Evolutionary conservation across 139 green algal species (phyloP).

Genomic region (Micromonas commoda): DNA sequence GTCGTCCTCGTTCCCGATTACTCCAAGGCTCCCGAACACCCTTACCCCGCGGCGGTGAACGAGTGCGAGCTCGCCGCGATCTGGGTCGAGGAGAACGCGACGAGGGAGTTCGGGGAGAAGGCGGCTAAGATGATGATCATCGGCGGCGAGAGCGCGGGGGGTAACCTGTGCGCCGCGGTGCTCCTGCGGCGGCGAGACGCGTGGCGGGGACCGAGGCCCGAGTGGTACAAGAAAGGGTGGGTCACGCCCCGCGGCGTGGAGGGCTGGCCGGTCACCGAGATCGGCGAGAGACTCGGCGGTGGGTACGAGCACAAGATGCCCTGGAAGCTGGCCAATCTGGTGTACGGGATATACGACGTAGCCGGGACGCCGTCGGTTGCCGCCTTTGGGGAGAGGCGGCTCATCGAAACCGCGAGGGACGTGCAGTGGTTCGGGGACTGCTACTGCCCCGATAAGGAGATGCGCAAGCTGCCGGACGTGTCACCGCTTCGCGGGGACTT

Average conservation of each 20-base stretch:
- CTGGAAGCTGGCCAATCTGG: not conserved
- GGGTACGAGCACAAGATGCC: too few species aligned
- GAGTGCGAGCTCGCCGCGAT: not conserved
- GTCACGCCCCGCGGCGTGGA: not conserved
- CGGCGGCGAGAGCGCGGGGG: not conserved
- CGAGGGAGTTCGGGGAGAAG: not conserved
- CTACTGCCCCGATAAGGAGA: not conserved
- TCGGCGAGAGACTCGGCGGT: too few species aligned
- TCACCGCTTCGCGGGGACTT: not conserved
- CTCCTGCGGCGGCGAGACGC: not conserved
- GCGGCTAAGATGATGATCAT: not conserved
- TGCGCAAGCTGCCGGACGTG: not conserved
- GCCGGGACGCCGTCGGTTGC: not conserved
- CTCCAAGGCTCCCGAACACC: not conserved
- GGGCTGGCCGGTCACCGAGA: not conserved
- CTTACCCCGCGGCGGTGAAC: not conserved
- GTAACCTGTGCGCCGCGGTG: not conserved
- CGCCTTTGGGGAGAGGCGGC: not conserved
- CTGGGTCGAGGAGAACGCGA: not conserved
- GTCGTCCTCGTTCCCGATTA: not conserved
- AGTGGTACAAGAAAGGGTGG: too few species aligned
- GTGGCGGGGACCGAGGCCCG: too few species aligned
- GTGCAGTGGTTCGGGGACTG: not conserved
- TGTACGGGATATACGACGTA: slow-evolving; percentile 7
- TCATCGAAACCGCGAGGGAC: not conserved